These are phyloP conservation scores for Rhizopogon sp. DNA, from an alignment of 768 basidiomycete species.

Conservation along the genomic window DNA sequence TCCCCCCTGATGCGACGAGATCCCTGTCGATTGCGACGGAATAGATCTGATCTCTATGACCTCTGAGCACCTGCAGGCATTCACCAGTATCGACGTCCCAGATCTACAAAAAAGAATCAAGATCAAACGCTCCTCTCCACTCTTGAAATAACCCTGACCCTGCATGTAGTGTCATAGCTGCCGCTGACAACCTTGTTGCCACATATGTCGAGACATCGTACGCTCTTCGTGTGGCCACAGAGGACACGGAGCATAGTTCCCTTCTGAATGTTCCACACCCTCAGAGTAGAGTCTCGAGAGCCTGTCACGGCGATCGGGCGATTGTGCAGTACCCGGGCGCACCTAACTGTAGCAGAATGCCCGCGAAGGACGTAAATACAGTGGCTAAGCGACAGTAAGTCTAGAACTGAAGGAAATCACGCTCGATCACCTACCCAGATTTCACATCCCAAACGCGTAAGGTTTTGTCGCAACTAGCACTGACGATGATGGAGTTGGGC, in stretches of 20 bases:
- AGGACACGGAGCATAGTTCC: constrained; percentile 65
- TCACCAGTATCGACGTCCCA: constrained; percentile 91
- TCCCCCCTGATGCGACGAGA: constrained; percentile 76
- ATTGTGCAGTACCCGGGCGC: constrained; percentile 81
- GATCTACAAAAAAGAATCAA: constrained; percentile 38
- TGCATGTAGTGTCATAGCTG: constrained; percentile 86
- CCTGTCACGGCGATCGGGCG: constrained; percentile 88
- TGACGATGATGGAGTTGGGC: constrained; percentile 75
- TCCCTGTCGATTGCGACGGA: constrained; percentile 87
- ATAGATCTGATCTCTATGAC: constrained; percentile 89
- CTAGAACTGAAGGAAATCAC: neutral
- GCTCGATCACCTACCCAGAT: constrained; percentile 55
- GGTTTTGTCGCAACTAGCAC: constrained; percentile 89
- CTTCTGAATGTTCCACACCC: constrained; percentile 91
- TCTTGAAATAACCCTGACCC: constrained; percentile 42
- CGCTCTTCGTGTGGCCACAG: constrained; percentile 73
- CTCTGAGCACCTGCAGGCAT: constrained; percentile 75
- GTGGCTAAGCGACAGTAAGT: constrained; percentile 30
- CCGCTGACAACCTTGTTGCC: constrained; percentile 85
- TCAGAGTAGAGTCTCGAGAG: constrained; percentile 78
- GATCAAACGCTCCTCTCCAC: neutral
- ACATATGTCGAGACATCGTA: constrained; percentile 84
- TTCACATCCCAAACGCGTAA: constrained; percentile 90
- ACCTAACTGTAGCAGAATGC: constrained; percentile 88
- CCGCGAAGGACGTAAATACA: constrained; percentile 79